phyloP scores from a whole-genome alignment of 257 asterid species.

The Primulina eburnea region DNA sequence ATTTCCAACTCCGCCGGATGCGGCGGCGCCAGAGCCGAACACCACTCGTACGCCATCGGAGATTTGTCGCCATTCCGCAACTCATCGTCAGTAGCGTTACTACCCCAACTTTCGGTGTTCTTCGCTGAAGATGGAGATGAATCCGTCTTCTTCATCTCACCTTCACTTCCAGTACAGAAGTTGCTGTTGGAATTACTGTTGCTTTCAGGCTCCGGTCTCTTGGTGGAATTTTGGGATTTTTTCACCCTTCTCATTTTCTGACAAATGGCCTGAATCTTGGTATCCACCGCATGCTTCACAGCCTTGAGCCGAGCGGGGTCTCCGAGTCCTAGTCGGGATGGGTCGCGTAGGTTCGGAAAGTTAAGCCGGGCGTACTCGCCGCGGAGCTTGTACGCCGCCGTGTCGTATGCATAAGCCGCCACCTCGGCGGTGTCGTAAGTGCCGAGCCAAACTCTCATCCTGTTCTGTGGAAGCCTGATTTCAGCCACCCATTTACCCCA shows the following conservation, averaged over 20 bases:
- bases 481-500: conserved; percentile 99
- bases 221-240: conserved; percentile 34
- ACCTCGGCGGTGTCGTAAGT: conserved; percentile 91
- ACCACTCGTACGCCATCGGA: conserved; percentile 39
- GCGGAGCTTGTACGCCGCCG: conserved; percentile 92
- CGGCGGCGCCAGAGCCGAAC: conserved; percentile 27
- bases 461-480: conserved; percentile 83
- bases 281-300: conserved; percentile 73
- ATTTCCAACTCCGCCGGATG: conserved; percentile 32
- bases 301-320: conserved; percentile 48
- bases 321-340: conserved; percentile 53
- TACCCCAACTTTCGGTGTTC: conserved; percentile 32
- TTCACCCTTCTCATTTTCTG: conserved; percentile 66
- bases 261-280: conserved; percentile 79
- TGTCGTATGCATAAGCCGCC: conserved; percentile 93
- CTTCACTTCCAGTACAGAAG: conserved; percentile 1
- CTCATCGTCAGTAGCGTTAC: conserved; percentile 52
- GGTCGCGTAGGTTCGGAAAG: conserved; percentile 72
- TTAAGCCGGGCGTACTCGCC: conserved; percentile 90
- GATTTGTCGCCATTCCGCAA: conserved; percentile 47
- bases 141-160: conserved; percentile 28
- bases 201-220: conserved; percentile 19
- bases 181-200: background rate
- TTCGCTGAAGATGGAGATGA: conserved; percentile 31
- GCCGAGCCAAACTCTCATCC: conserved; percentile 93